Evolutionary conservation across 1,139 yeast species (phyloP), one percentile per base, ranked within the genome.

Genomic region (Geotrichum histeridarum): DNA sequence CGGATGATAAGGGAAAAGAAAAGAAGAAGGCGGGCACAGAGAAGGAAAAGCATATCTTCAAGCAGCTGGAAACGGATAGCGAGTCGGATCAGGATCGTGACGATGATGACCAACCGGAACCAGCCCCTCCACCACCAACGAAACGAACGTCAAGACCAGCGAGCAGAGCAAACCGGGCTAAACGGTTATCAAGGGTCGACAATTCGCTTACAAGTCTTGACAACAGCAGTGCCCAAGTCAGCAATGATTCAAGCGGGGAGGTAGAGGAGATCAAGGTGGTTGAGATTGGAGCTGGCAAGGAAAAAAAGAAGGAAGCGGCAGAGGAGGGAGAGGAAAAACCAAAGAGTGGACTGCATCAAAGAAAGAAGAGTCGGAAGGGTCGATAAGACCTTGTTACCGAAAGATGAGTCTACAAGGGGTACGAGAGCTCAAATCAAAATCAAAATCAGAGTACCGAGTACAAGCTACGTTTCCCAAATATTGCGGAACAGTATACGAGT

Each of bases 351-450:
- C 47, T 31, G 12, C 44, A 31, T 27, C 50, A 39, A n/a, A 32
- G 50, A 11, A 47, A 39, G 30, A 47, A 47, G 44, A 17, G 37
- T 35, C 42, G 50, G 18, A 33, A 35, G 22, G 50, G 50, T 15
- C 36, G 9, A 36, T 35, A 17, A 44, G 17, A 7, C 12, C 18
- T 39, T 39, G 5, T n/a, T 12, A 41, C 18, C 44, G 22, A 27
- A 22, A 22, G 14, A 42, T 22, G 18, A 22, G 27, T 22, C 27
- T 22, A 22, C 27, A 22, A 22, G 4, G 5, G 27, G 27, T 22
- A 3, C n/a, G 36, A 47, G 17, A 47, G 17, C 15, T 11, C 11
- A 12, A n/a, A 33, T 33, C 31, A 31, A 35, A n/a, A n/a, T n/a
- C n/a, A n/a, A n/a, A n/a, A 35, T 14, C 27, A 32, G 27, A 22